phyloP scores from a whole-genome alignment of 2,329 filamentous ascomycete genomes.

The Colletotrichum tropicale region DNA sequence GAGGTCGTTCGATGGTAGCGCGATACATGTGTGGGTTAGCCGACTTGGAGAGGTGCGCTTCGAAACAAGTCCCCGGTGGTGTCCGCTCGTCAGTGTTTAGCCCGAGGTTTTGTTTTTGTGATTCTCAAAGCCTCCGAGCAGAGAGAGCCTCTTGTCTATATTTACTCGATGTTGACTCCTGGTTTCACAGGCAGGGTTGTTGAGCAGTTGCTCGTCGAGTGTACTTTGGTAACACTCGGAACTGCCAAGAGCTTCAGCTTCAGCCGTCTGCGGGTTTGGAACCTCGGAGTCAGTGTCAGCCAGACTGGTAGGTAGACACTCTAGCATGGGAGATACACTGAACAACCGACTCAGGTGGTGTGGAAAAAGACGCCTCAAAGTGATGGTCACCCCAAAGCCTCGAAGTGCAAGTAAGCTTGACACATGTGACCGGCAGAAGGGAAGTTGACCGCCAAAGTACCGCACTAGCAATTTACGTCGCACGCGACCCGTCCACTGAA shows the following conservation, averaged over 20 bases:
- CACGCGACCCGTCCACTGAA: slow-evolving; percentile 1
- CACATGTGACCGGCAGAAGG: slow-evolving; percentile 14
- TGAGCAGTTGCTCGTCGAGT: not conserved
- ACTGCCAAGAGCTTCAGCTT: not conserved
- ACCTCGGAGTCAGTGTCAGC: not conserved
- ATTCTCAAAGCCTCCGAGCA: not conserved
- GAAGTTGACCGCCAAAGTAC: not conserved
- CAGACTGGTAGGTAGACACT: not conserved
- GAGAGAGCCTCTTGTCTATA: not conserved
- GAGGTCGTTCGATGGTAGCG: slow-evolving; percentile 18
- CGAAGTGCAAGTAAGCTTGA: not conserved
- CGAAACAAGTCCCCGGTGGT: not conserved
- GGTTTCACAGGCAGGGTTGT: not conserved
- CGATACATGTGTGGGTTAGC: slow-evolving; percentile 1
- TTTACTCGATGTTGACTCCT: not conserved
- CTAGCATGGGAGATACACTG: not conserved
- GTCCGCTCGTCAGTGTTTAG: slow-evolving; percentile 2
- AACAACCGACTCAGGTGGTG: not conserved
- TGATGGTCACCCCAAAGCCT: not conserved
- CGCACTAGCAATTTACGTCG: slow-evolving; percentile 9
- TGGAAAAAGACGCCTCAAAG: not conserved
- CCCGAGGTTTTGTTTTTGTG: not conserved
- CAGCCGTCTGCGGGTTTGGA: not conserved
- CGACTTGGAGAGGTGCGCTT: not conserved
- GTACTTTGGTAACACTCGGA: not conserved